phyloP scores from a whole-genome alignment of 208 protist species.

The Crithidia acanthocephali region DNA sequence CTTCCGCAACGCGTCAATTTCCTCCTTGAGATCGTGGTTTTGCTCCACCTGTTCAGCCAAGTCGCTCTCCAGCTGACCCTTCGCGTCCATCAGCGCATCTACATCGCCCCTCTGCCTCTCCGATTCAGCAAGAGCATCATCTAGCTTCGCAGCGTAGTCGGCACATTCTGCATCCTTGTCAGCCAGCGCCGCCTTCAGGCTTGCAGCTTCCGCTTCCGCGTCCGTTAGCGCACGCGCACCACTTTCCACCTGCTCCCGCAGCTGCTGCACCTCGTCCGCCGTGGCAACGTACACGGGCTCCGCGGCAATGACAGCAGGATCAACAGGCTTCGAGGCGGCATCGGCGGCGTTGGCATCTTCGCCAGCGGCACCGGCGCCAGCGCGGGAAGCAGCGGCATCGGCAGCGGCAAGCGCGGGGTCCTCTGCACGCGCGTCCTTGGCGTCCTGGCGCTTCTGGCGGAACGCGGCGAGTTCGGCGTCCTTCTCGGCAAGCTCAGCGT shows the following conservation, averaged over 20 bases:
- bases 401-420: conserved; percentile 21
- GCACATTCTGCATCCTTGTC: not conserved
- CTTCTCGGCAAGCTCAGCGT: conserved; percentile 22
- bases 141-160: not conserved
- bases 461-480: conserved; percentile 20
- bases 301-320: conserved; percentile 20
- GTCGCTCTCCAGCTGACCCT: conserved; percentile 2
- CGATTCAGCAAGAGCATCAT: not conserved
- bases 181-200: not conserved
- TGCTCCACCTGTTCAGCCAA: conserved; percentile 7
- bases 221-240: not conserved
- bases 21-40: not conserved
- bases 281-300: conserved; percentile 30
- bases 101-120: conserved; percentile 1
- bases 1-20: not conserved
- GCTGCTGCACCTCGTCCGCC: conserved; percentile 19
- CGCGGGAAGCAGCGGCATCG: conserved; percentile 2
- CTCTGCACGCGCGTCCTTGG: conserved; percentile 6
- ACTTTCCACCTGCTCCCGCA: conserved; percentile 3
- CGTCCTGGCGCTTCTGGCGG: conserved; percentile 20
- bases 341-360: not conserved
- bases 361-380: not conserved
- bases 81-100: not conserved
- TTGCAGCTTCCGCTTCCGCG: not conserved
- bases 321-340: conserved; percentile 12